Conservation (phyloP, 345 rosid genomes). For the Eucalyptus erythrocorys region DNA sequence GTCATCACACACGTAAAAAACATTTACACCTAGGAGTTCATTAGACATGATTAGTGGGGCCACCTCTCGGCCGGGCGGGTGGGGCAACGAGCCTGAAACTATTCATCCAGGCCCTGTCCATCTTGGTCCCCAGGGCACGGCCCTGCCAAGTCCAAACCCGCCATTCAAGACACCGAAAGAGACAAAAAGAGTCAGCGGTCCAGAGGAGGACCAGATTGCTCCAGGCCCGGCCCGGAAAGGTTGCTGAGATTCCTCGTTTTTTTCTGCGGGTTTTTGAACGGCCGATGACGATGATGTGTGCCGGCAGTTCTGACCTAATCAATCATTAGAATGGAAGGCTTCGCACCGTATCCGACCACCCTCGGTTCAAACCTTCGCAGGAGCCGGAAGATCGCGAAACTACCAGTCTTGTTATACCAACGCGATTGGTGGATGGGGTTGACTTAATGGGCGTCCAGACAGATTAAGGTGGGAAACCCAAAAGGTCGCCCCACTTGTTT, state of each 20-base stretch:
- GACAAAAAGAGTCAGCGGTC: background rate
- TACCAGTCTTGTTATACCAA: background rate
- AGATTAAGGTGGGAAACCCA: background rate
- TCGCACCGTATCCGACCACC: background rate
- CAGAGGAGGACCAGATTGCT: background rate
- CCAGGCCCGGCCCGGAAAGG: background rate
- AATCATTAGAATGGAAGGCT: background rate
- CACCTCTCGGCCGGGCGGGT: background rate
- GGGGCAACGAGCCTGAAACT: background rate
- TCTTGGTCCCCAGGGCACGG: background rate
- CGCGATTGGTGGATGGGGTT: background rate
- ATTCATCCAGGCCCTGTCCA: background rate
- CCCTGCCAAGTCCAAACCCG: background rate
- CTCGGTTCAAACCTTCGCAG: background rate
- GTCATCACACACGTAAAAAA: background rate
- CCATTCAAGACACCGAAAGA: background rate
- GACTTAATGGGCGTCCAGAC: background rate
- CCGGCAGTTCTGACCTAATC: background rate
- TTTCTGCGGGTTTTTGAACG: background rate
- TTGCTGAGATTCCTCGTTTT: background rate
- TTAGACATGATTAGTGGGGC: background rate
- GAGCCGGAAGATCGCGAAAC: background rate
- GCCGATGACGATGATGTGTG: background rate
- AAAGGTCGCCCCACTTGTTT: background rate
- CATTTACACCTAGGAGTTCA: background rate